Base-by-base conservation (phyloP, 352 stramenopile genomes). In the Phytophthora aleatoria region DNA sequence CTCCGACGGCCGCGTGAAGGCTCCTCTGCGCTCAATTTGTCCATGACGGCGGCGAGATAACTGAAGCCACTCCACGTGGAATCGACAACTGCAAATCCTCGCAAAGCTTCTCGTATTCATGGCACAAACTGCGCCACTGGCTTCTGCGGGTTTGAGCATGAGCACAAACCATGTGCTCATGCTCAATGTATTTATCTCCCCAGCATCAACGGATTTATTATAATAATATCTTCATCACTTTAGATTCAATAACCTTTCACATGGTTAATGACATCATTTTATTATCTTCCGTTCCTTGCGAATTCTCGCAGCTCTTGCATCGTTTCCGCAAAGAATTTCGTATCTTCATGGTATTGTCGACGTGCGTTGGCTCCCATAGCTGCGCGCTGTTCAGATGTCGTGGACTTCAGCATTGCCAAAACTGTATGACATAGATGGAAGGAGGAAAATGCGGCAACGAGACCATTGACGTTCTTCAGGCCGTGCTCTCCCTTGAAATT, bases 301-400 rank as follows among this genome's bases (percentile, higher is more conserved):
- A 68, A 73, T 41, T 64, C 39, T 1, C 61, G 54, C 48, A 84
- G 50, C 50, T 74, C 33, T 7, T 57, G 35, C 75, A 87, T 87
- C 2, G 47, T 30, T 6, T 27, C 20, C 0, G 65, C 64, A 20
- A 84, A 87, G 30, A 77, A 81, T 38, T 77, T 69, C 0, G 67
- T 77, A 43, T 87, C 68, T 39, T 69, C 45, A 38, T 79, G 61
- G 30, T 81, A 83, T 50, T 76, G 69, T 39, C 74, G 60, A 2
- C 61, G 57, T 5, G 69, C 70, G 26, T 55, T 52, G 6, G 51
- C 35, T 0, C 64, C 77, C 16, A 66, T 64, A 0, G 28, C 35
- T 56, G 57, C 24, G 10, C 74, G 68, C 39, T 86, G 57, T 9
- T 61, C 44, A 1, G 59, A 9, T 9, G 59, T 67, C 33, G 79